Conservation (phyloP, 179 eudicot genomes). For the Drosera spatulata region DNA sequence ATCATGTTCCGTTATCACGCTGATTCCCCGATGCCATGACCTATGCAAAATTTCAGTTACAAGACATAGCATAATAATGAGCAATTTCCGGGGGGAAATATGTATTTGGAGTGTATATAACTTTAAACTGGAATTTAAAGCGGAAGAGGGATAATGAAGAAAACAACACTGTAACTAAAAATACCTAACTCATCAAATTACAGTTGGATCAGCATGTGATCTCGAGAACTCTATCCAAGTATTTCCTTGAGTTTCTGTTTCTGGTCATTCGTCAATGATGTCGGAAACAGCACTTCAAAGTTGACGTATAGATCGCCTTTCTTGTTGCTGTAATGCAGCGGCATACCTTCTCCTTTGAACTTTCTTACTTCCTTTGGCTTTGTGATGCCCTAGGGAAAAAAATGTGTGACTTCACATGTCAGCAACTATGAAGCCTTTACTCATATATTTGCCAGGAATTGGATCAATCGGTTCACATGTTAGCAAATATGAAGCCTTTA, state of each 20-base stretch:
- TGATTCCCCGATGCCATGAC: too few relatives aligned
- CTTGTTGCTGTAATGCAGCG: slow-evolving; percentile 68
- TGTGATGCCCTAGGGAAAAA: slow-evolving; percentile 46
- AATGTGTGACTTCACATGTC: not conserved
- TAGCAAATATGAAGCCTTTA: too few relatives aligned
- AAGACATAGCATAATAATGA: too few relatives aligned
- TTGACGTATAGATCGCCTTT: slow-evolving; percentile 78
- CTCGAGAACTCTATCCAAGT: slow-evolving; percentile 27
- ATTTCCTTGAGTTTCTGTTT: slow-evolving; percentile 67
- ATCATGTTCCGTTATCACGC: too few relatives aligned
- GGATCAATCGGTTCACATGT: not conserved
- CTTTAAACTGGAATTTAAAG: too few relatives aligned
- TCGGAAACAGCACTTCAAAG: slow-evolving; percentile 83
- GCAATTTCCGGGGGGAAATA: too few relatives aligned
- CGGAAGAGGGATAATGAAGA: too few relatives aligned
- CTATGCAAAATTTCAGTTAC: too few relatives aligned
- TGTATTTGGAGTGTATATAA: too few relatives aligned
- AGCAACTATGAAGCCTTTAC: not conserved
- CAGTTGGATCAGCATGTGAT: not conserved
- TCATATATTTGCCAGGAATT: not conserved
- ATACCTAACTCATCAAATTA: too few relatives aligned
- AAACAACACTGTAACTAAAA: too few relatives aligned
- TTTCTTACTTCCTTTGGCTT: slow-evolving; percentile 85
- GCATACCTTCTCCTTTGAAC: slow-evolving; percentile 94
- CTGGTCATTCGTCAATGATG: slow-evolving; percentile 75